Percentiles rank a stretch among this genome's conserved stretches.
phyloP scores from a whole-genome alignment of 345 rosid species.

The Sonneratia caseolaris region DNA sequence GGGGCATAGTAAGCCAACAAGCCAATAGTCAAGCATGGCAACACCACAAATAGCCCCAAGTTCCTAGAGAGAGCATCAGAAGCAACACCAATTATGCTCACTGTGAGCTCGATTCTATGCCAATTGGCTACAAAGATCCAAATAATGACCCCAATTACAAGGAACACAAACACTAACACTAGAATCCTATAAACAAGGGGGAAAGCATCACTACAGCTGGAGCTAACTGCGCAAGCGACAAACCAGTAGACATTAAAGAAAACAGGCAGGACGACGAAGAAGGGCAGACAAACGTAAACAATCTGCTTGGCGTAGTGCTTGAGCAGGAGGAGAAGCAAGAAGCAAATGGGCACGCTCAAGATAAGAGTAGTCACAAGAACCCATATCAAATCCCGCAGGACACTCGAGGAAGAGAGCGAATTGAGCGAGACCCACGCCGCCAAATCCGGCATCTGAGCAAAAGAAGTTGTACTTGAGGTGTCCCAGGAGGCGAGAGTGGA shows the following conservation, averaged over 20 bases:
- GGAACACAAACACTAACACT: constrained; percentile 54
- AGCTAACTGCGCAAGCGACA: constrained; percentile 64
- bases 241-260: constrained; percentile 86
- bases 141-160: constrained; percentile 52
- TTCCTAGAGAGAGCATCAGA: constrained; percentile 72
- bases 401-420: constrained; percentile 23
- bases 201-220: constrained; percentile 55
- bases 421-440: constrained; percentile 15
- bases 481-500: constrained; percentile 9
- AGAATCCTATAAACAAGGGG: constrained; percentile 65
- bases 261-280: constrained; percentile 55
- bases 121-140: constrained; percentile 81
- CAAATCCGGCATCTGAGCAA: neutral
- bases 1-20: constrained; percentile 59
- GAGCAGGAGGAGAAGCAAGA: constrained; percentile 52
- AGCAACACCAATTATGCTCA: constrained; percentile 61
- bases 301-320: constrained; percentile 78
- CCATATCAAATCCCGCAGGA: constrained; percentile 47
- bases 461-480: neutral
- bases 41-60: constrained; percentile 50
- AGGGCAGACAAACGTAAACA: constrained; percentile 69
- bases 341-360: constrained; percentile 65
- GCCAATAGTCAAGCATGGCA: constrained; percentile 53
- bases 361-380: constrained; percentile 52
- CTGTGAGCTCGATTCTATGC: constrained; percentile 73